phyloP scores from a whole-genome alignment of 805 yeast species.

The Candida xyloterini region DNA sequence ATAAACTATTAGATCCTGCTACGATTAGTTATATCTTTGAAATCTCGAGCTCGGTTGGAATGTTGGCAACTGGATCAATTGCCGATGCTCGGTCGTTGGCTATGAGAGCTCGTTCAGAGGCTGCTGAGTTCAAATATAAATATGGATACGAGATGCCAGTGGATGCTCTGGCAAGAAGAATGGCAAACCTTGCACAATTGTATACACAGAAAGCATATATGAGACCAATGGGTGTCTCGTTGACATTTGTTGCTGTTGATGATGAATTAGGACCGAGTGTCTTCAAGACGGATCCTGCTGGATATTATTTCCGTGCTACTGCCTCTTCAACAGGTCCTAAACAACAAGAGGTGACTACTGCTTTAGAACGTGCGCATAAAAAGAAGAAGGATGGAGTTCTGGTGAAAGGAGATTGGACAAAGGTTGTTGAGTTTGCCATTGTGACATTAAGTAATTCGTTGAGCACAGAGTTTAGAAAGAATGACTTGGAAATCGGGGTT shows the following conservation, averaged over 20 bases:
- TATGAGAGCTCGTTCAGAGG: constrained; percentile 87
- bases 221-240: constrained; percentile 96
- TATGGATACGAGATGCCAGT: constrained; percentile 97
- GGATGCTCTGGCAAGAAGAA: constrained; percentile 85
- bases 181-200: constrained; percentile 93
- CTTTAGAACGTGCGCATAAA: constrained; percentile 87
- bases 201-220: constrained; percentile 97
- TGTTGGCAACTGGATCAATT: constrained; percentile 91
- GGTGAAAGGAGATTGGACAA: constrained; percentile 81
- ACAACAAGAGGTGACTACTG: constrained; percentile 91
- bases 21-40: constrained; percentile 85
- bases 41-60: constrained; percentile 78
- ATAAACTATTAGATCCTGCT: constrained; percentile 81
- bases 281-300: constrained; percentile 96
- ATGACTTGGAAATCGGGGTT: constrained; percentile 90
- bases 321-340: constrained; percentile 97
- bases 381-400: constrained; percentile 46
- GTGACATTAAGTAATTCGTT: constrained; percentile 80
- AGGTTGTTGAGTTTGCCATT: constrained; percentile 86
- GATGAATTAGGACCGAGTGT: constrained; percentile 88
- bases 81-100: constrained; percentile 95
- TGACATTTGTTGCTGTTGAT: constrained; percentile 83
- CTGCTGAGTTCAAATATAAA: constrained; percentile 90
- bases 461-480: constrained; percentile 90
- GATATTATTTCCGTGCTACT: constrained; percentile 85